Evolutionary conservation across 1,139 yeast species (phyloP).

Genomic region (Blastobotrys persicus): DNA sequence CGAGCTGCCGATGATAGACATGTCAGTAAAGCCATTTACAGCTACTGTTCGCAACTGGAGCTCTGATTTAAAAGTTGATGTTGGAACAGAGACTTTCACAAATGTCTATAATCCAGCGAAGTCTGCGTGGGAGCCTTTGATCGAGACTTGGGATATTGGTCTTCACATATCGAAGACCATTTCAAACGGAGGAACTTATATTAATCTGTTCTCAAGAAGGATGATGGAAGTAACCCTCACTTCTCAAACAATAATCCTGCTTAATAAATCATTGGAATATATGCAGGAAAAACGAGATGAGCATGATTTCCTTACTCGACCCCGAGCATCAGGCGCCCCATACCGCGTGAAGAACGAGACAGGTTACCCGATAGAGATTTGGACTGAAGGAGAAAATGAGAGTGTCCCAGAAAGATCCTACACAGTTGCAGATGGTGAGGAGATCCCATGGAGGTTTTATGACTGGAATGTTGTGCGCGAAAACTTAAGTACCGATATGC

Average conservation of each 20-base stretch:
- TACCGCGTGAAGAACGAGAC: conserved; percentile 81
- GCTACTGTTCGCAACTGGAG: conserved; percentile 84
- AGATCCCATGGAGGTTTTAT: conserved; percentile 85
- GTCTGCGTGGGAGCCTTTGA: conserved; percentile 94
- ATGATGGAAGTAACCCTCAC: conserved; percentile 80
- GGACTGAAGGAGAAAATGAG: conserved; percentile 54
- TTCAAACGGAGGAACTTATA: conserved; percentile 44
- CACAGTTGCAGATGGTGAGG: conserved; percentile 49
- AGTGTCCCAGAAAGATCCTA: conserved; percentile 7
- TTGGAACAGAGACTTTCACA: conserved; percentile 64
- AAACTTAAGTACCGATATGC: conserved; percentile 64
- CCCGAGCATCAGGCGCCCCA: conserved; percentile 81
- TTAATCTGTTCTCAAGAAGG: conserved; percentile 71
- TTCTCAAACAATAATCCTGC: conserved; percentile 54
- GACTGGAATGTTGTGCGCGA: conserved; percentile 91
- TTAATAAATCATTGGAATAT: conserved; percentile 53
- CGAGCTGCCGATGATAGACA: conserved; percentile 86
- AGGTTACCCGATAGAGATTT: conserved; percentile 71
- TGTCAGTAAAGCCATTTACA: conserved; percentile 72
- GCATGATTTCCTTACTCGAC: conserved; percentile 48
- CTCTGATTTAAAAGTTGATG: conserved; percentile 63
- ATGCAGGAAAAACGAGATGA: conserved; percentile 66
- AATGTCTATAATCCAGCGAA: conserved; percentile 88
- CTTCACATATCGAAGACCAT: conserved; percentile 59
- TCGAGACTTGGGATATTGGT: conserved; percentile 86